Conservation (phyloP, 306 rosid species). For the Aeschynomene evenia region DNA sequence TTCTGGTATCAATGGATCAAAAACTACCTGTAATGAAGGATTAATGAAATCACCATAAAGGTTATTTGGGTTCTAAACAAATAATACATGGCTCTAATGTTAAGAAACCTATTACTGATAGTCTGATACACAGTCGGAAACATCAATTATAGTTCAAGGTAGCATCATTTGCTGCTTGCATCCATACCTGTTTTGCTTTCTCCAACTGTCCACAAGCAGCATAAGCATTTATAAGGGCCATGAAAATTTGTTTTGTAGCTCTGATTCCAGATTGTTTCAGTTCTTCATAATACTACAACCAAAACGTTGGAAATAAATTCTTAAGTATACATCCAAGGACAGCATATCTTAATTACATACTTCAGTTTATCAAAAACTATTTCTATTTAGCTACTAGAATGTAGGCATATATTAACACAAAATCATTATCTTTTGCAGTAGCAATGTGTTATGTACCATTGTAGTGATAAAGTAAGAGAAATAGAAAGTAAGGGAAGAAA, state of each 20-base stretch:
- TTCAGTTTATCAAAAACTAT: constrained; percentile 1
- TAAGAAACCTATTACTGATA: constrained; percentile 1
- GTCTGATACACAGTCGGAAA: not conserved
- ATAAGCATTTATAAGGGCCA: constrained; percentile 67
- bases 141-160: not conserved
- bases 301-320: constrained; percentile 27
- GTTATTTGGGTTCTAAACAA: not conserved
- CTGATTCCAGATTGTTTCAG: constrained; percentile 43
- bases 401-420: not conserved
- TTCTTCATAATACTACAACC: constrained; percentile 64
- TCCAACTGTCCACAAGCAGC: constrained; percentile 69
- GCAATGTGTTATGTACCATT: no score
- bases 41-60: not conserved
- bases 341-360: constrained; percentile 3
- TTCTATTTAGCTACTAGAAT: constrained; percentile 13
- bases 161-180: constrained; percentile 24
- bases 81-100: constrained; percentile 21
- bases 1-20: constrained; percentile 47
- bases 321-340: not conserved
- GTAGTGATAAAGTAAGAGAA: no score
- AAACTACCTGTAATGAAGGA: constrained; percentile 46
- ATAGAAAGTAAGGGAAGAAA: no score
- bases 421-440: not conserved
- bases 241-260: constrained; percentile 51
- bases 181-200: constrained; percentile 75